These are phyloP conservation scores for Gnaphalium uliginosum DNA, from an alignment of 129 eudicot species.

Conservation along the genomic window DNA sequence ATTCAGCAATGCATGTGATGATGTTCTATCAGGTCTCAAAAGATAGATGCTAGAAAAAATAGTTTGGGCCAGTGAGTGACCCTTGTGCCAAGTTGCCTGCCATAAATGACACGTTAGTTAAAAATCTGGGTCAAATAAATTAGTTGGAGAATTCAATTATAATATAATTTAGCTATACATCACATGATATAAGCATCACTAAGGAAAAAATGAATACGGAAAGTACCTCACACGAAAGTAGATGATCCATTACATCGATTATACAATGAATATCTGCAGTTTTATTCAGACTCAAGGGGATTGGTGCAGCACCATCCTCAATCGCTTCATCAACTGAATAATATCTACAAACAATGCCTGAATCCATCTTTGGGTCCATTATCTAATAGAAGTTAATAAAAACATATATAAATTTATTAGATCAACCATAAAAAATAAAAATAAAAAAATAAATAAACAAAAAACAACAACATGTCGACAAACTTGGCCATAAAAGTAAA, in stretches of 20 bases:
- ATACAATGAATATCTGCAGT: constrained; percentile 63
- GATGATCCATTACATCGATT: constrained; percentile 89
- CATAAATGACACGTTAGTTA: constrained; percentile 20
- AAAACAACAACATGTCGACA: not conserved
- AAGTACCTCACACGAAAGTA: constrained; percentile 91
- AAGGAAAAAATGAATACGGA: not conserved
- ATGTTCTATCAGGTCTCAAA: constrained; percentile 80
- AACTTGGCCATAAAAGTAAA: not conserved
- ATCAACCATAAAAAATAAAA: no score
- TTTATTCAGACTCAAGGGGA: constrained; percentile 76
- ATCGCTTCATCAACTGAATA: constrained; percentile 96
- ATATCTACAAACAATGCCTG: constrained; percentile 86
- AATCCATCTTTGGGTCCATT: constrained; percentile 99
- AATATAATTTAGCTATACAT: not conserved
- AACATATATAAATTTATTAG: not conserved
- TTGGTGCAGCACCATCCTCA: constrained; percentile 92
- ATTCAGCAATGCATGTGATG: constrained; percentile 81
- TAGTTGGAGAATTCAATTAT: not conserved
- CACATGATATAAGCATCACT: constrained; percentile 24
- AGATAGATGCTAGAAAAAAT: constrained; percentile 91
- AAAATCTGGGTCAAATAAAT: not conserved
- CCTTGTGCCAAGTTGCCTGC: constrained; percentile 99
- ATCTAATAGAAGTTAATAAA: constrained; percentile 53
- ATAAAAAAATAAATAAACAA: no score
- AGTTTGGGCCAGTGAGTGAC: constrained; percentile 93